These are phyloP conservation scores for Trichophyton rubrum DNA, from an alignment of 2,329 filamentous ascomycete species.

Conservation along the genomic window DNA sequence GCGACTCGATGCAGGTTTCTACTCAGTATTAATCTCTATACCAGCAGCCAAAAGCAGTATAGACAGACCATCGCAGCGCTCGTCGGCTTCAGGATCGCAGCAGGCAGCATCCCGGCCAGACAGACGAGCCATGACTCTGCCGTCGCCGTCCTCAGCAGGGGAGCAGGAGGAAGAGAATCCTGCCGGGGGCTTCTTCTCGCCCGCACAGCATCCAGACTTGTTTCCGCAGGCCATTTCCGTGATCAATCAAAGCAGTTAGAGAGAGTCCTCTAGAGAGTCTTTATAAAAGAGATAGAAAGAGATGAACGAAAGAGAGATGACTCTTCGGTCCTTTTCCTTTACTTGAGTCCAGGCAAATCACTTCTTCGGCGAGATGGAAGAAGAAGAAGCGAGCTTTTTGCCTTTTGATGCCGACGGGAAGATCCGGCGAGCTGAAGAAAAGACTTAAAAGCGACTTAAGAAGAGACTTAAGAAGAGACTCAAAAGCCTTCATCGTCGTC, in stretches of 20 bases:
- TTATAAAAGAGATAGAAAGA: background rate
- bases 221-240: background rate
- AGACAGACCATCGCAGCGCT: background rate
- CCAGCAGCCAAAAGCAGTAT: too few species aligned
- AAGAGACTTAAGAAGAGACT: too few species aligned
- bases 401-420: background rate
- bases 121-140: background rate
- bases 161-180: background rate
- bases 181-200: background rate
- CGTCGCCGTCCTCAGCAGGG: background rate
- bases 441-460: too few species aligned
- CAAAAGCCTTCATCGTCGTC: too few species aligned
- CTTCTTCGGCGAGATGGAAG: too few species aligned
- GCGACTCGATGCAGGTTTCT: slow-evolving; percentile 1
- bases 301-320: too few species aligned
- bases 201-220: background rate
- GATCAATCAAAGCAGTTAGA: background rate
- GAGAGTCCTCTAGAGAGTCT: background rate
- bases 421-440: background rate
- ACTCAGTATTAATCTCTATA: background rate
- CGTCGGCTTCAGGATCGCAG: background rate
- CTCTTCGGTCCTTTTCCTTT: too few species aligned
- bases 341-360: too few species aligned
- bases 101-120: background rate
- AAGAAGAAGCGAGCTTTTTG: background rate